Conservation (phyloP, 257 asterid species). For the Voacanga thouarsii region DNA sequence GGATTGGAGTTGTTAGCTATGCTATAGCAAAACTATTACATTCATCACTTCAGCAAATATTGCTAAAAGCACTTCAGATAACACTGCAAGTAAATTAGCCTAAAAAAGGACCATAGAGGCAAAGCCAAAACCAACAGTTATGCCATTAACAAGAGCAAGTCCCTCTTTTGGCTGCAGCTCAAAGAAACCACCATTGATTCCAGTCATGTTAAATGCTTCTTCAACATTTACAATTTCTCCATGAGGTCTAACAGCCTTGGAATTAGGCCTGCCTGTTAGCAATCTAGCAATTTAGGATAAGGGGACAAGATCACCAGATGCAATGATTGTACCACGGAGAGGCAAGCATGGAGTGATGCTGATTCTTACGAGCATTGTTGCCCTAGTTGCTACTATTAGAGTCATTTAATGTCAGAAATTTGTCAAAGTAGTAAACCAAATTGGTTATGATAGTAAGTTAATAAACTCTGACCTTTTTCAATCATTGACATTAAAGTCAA, state of each 20-base stretch:
- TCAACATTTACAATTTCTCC: slow-evolving; percentile 42
- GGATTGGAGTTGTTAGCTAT: no score
- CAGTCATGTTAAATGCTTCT: slow-evolving; percentile 40
- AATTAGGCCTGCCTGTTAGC: slow-evolving; percentile 45
- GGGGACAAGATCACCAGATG: slow-evolving; percentile 54
- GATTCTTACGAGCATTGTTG: no score
- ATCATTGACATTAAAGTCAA: no score
- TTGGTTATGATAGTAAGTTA: no score
- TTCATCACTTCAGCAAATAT: slow-evolving; percentile 57
- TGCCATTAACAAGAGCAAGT: slow-evolving; percentile 50
- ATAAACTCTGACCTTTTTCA: no score
- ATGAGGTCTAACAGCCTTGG: slow-evolving; percentile 43
- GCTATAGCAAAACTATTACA: no score
- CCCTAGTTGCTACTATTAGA: no score
- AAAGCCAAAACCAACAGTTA: slow-evolving; percentile 54
- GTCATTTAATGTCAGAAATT: no score
- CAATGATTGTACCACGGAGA: slow-evolving; percentile 49
- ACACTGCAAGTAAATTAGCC: slow-evolving; percentile 30
- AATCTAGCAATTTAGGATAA: slow-evolving; percentile 49
- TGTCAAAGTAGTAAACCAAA: no score
- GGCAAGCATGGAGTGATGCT: slow-evolving; percentile 49
- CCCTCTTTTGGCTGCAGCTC: slow-evolving; percentile 57
- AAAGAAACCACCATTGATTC: slow-evolving; percentile 31
- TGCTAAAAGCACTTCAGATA: slow-evolving; percentile 46
- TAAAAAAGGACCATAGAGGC: slow-evolving; percentile 49